Conservation (phyloP, 2,329 filamentous ascomycete genomes). For the Neopestalotiopsis clavispora region DNA sequence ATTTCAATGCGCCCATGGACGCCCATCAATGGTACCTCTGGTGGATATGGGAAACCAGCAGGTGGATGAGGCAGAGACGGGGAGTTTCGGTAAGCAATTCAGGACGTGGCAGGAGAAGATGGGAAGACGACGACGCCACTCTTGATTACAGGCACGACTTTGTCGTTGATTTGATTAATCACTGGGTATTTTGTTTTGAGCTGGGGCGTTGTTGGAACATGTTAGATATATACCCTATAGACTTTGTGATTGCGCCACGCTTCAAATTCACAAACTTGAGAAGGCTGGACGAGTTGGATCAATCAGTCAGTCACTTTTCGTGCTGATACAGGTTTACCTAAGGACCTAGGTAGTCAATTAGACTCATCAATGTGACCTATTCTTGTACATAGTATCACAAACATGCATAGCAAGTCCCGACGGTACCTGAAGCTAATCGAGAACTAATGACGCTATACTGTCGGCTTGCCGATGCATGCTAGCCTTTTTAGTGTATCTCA, state of each 20-base stretch:
- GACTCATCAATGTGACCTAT: neutral
- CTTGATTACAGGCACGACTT: neutral
- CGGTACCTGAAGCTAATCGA: neutral
- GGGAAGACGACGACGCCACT: neutral
- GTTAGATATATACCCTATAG: neutral
- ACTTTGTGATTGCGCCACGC: neutral
- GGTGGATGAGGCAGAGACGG: conserved; percentile 15
- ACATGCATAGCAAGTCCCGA: too few species aligned
- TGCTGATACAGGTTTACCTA: too few species aligned
- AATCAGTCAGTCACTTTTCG: too few species aligned
- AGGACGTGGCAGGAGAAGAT: conserved; percentile 28
- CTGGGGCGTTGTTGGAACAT: neutral
- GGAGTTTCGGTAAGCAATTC: conserved; percentile 29
- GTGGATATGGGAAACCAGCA: conserved; percentile 49
- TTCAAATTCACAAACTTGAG: too few species aligned
- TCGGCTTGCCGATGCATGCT: neutral
- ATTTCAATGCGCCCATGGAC: conserved; percentile 84
- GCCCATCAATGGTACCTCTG: conserved; percentile 69
- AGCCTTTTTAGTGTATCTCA: neutral
- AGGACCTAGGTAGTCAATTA: neutral
- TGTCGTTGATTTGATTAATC: neutral
- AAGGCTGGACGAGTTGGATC: too few species aligned
- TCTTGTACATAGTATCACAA: neutral
- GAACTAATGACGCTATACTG: neutral
- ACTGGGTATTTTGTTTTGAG: neutral